Conservation (phyloP, 2,329 filamentous ascomycete species). For the Pyricularia grisea region DNA sequence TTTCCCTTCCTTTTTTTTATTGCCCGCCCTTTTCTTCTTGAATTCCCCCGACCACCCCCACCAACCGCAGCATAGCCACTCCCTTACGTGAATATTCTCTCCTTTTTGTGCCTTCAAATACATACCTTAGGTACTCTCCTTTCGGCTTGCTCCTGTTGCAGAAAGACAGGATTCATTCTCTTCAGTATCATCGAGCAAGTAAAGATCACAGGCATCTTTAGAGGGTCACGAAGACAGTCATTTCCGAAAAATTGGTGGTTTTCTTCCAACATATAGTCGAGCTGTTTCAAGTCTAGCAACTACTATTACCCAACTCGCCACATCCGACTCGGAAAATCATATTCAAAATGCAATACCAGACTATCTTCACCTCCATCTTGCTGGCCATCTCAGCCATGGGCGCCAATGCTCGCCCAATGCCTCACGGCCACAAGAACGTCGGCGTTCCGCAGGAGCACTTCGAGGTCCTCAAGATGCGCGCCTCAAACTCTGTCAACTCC, state of each 20-base stretch:
- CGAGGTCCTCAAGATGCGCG: conserved; percentile 32
- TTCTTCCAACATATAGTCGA: neutral
- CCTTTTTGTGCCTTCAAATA: neutral
- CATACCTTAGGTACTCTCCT: neutral
- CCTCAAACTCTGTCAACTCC: conserved; percentile 27
- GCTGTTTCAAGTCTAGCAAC: neutral
- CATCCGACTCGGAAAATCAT: neutral
- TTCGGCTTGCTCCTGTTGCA: neutral
- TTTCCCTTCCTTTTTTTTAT: neutral
- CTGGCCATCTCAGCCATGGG: conserved; percentile 5
- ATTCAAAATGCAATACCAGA: conserved; percentile 22
- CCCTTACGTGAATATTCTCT: neutral
- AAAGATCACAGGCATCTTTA: neutral
- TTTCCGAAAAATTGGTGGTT: neutral
- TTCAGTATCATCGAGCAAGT: neutral
- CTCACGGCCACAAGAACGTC: conserved; percentile 22
- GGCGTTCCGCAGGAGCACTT: conserved; percentile 31
- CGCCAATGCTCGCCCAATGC: conserved; percentile 7
- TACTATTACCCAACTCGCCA: neutral
- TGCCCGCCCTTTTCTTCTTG: neutral
- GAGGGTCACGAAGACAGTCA: neutral
- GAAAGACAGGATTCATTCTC: neutral
- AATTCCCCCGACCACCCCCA: neutral
- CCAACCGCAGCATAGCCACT: neutral
- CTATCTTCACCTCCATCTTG: conserved; percentile 7